Percentiles rank a stretch among this genome's conserved stretches.
These are phyloP conservation scores for Thamnidium elegans DNA, from an alignment of 192 early-diverging fungal genomes.

Conservation along the genomic window DNA sequence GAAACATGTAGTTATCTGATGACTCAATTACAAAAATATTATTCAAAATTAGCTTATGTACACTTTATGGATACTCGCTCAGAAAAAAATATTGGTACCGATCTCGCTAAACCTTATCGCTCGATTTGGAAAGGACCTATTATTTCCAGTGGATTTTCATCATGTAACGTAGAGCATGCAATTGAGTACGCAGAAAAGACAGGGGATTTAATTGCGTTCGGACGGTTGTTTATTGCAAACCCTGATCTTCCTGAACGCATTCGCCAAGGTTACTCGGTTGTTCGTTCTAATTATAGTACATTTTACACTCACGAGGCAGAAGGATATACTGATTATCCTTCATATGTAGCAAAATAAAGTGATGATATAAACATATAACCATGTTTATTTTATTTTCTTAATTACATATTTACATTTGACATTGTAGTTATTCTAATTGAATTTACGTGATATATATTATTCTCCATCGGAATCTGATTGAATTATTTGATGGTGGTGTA, in stretches of 20 bases:
- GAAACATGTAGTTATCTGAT: constrained; percentile 26
- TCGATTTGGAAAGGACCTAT: constrained; percentile 24
- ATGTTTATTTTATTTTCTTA: neutral
- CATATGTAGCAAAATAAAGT: neutral
- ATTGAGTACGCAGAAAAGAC: neutral
- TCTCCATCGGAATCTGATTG: constrained; percentile 4
- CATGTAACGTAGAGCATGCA: neutral
- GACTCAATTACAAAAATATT: constrained; percentile 20
- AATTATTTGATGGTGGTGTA: constrained; percentile 5
- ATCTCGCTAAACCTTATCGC: constrained; percentile 12
- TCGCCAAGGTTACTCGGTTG: constrained; percentile 14
- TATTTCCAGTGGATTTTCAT: constrained; percentile 21
- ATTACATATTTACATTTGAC: neutral
- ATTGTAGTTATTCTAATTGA: neutral
- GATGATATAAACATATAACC: neutral
- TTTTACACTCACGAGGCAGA: constrained; percentile 13
- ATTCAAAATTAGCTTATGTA: constrained; percentile 34
- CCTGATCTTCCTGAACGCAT: constrained; percentile 35
- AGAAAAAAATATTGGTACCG: constrained; percentile 45
- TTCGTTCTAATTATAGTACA: constrained; percentile 22
- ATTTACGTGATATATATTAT: neutral
- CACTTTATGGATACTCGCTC: constrained; percentile 30
- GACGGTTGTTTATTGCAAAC: constrained; percentile 35
- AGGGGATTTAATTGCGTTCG: constrained; percentile 27
- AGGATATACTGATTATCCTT: constrained; percentile 37